These are phyloP conservation scores for Schizosaccharomyces cryophilus DNA, from an alignment of 805 yeast species.

Conservation along the genomic window DNA sequence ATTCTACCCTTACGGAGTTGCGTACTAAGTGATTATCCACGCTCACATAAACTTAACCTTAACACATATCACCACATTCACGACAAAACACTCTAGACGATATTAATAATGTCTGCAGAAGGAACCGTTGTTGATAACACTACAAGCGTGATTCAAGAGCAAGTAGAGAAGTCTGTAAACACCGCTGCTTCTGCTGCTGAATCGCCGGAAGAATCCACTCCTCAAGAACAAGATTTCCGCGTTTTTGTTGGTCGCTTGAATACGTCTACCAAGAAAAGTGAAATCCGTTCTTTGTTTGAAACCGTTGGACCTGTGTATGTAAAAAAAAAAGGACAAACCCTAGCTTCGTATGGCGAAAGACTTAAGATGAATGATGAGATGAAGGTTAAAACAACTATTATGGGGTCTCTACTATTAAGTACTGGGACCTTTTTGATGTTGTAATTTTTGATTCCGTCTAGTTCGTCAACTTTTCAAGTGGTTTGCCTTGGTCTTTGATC, in stretches of 20 bases:
- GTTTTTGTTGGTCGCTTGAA: background rate
- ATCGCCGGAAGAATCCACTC: background rate
- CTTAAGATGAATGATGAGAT: too few relatives aligned
- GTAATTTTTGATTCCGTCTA: background rate
- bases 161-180: background rate
- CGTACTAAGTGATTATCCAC: background rate
- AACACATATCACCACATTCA: background rate
- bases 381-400: too few relatives aligned
- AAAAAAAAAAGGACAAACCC: background rate
- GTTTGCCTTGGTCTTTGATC: background rate
- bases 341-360: too few relatives aligned
- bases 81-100: background rate
- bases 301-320: background rate
- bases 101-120: background rate
- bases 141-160: background rate
- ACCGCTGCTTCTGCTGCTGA: background rate
- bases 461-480: conserved; percentile 4
- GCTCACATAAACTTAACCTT: background rate
- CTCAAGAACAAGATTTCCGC: background rate
- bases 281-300: background rate
- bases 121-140: background rate
- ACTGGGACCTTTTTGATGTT: too few relatives aligned
- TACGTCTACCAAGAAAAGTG: background rate
- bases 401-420: too few relatives aligned
- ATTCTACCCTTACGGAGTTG: background rate